Conservation (phyloP, 352 stramenopile genomes). For the Phytophthora uliginosa region DNA sequence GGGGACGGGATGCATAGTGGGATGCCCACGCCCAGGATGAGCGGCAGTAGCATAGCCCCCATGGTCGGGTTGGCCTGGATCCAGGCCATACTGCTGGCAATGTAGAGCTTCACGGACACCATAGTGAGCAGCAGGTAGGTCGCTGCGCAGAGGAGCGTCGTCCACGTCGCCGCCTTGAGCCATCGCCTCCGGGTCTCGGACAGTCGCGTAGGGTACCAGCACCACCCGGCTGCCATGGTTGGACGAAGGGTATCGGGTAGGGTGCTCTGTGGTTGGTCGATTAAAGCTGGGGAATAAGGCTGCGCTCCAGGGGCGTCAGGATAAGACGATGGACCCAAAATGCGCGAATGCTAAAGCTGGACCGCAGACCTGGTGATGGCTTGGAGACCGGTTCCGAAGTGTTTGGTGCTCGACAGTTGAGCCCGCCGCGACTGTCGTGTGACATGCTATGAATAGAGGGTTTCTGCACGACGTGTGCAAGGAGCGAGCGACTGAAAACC, state of each 20-base stretch:
- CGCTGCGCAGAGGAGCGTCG: slow-evolving; percentile 12
- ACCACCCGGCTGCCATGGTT: slow-evolving; percentile 16
- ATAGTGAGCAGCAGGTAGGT: slow-evolving; percentile 35
- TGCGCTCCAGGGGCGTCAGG: slow-evolving; percentile 4
- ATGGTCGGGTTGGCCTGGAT: slow-evolving; percentile 56
- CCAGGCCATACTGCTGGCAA: slow-evolving; percentile 45
- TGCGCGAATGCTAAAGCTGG: slow-evolving; percentile 30
- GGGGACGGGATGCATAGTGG: slow-evolving; percentile 75
- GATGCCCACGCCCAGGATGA: slow-evolving; percentile 66
- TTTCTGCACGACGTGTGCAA: slow-evolving; percentile 15
- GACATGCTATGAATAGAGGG: slow-evolving; percentile 35
- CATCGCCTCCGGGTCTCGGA: slow-evolving; percentile 26
- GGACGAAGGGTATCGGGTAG: too few relatives aligned
- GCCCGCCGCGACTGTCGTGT: slow-evolving; percentile 8
- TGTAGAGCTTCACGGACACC: slow-evolving; percentile 59
- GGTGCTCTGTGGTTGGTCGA: slow-evolving; percentile 19
- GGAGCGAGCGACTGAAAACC: background rate
- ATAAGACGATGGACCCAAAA: slow-evolving; percentile 18
- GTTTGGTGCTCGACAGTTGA: slow-evolving; percentile 26
- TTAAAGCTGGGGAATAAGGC: slow-evolving; percentile 25
- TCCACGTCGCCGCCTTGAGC: slow-evolving; percentile 33
- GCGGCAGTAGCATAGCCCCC: slow-evolving; percentile 60
- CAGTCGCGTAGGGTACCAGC: slow-evolving; percentile 8
- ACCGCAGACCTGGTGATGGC: slow-evolving; percentile 14
- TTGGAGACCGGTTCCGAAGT: slow-evolving; percentile 31